Evolutionary conservation across 371 early-diverging fungal species (phyloP), one percentile per base, ranked within the genome.

Genomic region (Mucor plumbeus): DNA sequence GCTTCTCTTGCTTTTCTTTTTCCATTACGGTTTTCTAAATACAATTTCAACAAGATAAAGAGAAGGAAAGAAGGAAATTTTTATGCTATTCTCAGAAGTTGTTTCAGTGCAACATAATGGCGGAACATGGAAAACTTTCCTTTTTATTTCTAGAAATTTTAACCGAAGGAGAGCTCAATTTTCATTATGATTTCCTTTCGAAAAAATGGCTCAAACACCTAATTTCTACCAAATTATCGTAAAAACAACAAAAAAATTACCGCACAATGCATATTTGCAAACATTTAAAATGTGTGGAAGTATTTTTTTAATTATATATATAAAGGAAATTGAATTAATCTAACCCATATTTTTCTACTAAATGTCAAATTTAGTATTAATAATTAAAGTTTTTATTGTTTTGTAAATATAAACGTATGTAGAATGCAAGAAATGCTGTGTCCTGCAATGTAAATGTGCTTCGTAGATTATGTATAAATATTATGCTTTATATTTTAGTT

Each of bases 31-130:
- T 26, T 26, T 26, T 26, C 26, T 26, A 26, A 26, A 26, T 26
- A 26, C 26, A 26, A 26, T 26, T 26, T 26, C 17, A 14, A 39
- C 63, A 47, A 31, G 33, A 59, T 19, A 50, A 21, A 21, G 19
- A 36, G 36, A 61, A 61, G 19, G 17, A 21, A 34, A n/a, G 35
- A 44, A 44, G n/a, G n/a, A 44, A 60, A 60, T 43, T 15, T 6
- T 56, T 58, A 38, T 58, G 17, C 38, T 58, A n/a, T n/a, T 43
- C n/a, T 44, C 43, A 7, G 7, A 17, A 44, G n/a, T 17, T 44
- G 3, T n/a, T 44, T 15, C 7, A 44, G 44, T 44, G 44, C 5
- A 17, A 44, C 44, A 44, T 44, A 15, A n/a, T 3, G 17, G 44
- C 44, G 44, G 44, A 44, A n/a, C 26, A 26, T 26, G 26, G 26